Evolutionary conservation across 768 basidiomycete species (phyloP), one percentile per base, ranked within the genome.

Genomic region (Mycena maculata): DNA sequence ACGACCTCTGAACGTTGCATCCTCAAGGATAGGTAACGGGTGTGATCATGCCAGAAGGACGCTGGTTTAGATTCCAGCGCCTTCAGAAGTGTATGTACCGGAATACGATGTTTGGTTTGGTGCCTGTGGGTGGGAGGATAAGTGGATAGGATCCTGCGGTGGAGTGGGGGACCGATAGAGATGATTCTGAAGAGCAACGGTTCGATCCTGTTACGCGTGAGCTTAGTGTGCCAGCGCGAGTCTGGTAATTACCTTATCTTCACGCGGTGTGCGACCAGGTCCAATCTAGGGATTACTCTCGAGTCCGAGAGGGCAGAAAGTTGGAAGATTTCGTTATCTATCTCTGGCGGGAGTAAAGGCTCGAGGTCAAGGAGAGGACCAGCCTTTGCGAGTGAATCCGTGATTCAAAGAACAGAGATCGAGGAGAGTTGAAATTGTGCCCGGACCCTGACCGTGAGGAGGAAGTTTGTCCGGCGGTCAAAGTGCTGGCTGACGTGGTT

Each of bases 151-250:
- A n/a, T n/a, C n/a, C n/a, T n/a, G n/a, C n/a, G n/a, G n/a, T n/a
- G n/a, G n/a, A n/a, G n/a, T n/a, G n/a, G n/a, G n/a, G n/a, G n/a
- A n/a, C n/a, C 33, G 33, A 36, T 13, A 13, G 50, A 52, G 31
- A 52, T 23, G 31, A 52, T 52, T 20, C 50, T 52, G 18, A n/a
- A 52, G 30, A 52, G 50, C 7, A 52, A 22, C 20, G 50, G 50
- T 52, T 52, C 50, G 50, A 52, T 52, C 50, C 50, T 52, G 31
- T 52, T 52, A 36, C 2, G 50, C 31, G n/a, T 52, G 30, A 52
- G 50, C 28, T 7, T 18, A 52, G 7, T 22, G n/a, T 36, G n/a
- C 9, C 18, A 36, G 16, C 22, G n/a, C 22, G 8, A 52, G 31
- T 25, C 16, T 48, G 31, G 31, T n/a, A 23, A 10, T 2, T 33